Evolutionary conservation across 805 yeast genomes (phyloP).

Genomic region (Yarrowia deformans): DNA sequence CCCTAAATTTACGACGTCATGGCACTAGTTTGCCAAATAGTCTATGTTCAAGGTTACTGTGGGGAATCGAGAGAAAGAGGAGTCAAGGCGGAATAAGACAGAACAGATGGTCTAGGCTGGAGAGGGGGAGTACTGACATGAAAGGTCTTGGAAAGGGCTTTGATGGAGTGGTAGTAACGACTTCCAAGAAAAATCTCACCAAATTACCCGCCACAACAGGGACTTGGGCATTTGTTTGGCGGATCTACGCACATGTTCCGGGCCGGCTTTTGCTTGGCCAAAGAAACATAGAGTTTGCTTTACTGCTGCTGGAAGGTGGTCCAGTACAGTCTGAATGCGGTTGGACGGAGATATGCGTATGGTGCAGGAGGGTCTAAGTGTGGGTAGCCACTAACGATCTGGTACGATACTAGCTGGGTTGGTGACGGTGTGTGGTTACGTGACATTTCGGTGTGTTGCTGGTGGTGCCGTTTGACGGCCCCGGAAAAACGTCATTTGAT

Average conservation of each 20-base stretch:
- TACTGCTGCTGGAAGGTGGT: constrained; percentile 13
- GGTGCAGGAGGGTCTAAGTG: not conserved
- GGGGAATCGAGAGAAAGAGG: not conserved
- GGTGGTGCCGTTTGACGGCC: too few relatives aligned
- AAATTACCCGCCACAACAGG: too few relatives aligned
- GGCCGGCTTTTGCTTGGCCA: constrained; percentile 18
- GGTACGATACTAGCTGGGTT: too few relatives aligned
- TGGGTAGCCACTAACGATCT: too few relatives aligned
- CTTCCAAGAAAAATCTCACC: too few relatives aligned
- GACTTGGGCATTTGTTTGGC: not conserved
- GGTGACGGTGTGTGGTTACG: not conserved
- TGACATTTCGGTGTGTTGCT: not conserved
- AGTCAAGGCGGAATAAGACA: not conserved
- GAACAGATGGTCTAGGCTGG: not conserved
- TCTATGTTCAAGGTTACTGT: constrained; percentile 20
- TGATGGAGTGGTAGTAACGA: not conserved
- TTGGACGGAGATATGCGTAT: not conserved
- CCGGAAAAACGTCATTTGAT: too few relatives aligned
- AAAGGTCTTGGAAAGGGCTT: not conserved
- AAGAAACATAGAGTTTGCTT: not conserved
- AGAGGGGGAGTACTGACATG: not conserved
- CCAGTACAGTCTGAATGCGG: not conserved
- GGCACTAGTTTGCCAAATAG: not conserved
- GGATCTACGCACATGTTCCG: constrained; percentile 8
- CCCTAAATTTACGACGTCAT: not conserved